Evolutionary conservation across 1,284 basidiomycete species (phyloP).

Genomic region (Cutaneotrichosporon sp.): DNA sequence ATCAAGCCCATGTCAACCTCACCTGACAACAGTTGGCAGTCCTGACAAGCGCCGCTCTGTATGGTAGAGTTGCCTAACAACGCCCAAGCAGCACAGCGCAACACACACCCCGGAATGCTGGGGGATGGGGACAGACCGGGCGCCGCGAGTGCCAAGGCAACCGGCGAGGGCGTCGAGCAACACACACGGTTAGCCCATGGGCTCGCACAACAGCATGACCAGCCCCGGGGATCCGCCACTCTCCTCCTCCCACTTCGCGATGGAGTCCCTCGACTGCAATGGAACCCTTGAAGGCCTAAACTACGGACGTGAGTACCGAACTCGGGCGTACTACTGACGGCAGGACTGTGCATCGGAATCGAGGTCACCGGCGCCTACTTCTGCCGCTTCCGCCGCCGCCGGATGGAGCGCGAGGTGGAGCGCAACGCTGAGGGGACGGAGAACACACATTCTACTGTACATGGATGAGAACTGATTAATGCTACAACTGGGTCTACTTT

Average conservation of each 20-base stretch:
- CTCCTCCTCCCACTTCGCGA: background rate
- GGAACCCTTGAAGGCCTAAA: background rate
- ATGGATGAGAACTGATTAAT: background rate
- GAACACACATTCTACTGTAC: background rate
- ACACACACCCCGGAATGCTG: no score
- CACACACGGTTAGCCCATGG: background rate
- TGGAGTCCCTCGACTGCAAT: background rate
- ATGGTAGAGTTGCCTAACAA: no score
- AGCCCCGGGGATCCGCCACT: background rate
- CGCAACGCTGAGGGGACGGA: background rate
- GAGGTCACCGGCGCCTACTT: background rate
- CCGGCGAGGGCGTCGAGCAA: no score
- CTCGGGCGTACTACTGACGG: background rate
- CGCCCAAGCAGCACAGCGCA: no score
- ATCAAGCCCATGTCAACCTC: no score
- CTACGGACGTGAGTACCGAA: background rate
- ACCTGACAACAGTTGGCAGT: no score
- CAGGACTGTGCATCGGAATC: background rate
- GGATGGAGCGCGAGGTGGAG: no score
- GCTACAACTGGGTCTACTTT: conserved; percentile 22
- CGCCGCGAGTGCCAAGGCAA: no score
- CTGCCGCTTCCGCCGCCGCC: no score
- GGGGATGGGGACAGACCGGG: no score
- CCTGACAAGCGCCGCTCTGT: no score
- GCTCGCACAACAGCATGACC: background rate